phyloP scores from a whole-genome alignment of 2,329 filamentous ascomycete species.

The Berkeleyomyces rouxiae region DNA sequence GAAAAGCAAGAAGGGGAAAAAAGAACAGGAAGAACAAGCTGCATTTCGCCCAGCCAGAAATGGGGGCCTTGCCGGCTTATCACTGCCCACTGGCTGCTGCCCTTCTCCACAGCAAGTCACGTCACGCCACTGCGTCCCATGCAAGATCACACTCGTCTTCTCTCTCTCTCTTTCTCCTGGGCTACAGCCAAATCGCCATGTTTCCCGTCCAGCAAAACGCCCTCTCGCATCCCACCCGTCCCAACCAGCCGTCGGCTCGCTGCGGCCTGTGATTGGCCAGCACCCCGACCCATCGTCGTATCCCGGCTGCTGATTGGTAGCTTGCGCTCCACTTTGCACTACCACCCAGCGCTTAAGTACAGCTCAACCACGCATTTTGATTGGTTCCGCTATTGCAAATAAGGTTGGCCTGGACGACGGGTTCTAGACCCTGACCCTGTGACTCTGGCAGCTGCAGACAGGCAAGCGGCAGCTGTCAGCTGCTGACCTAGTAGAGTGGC shows the following conservation, averaged over 20 bases:
- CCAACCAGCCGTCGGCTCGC: neutral
- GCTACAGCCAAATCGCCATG: too few relatives aligned
- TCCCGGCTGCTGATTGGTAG: constrained; percentile 6
- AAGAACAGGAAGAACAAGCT: neutral
- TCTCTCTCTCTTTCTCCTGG: too few relatives aligned
- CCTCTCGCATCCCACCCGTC: too few relatives aligned
- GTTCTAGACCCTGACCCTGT: too few relatives aligned
- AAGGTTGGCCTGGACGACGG: too few relatives aligned
- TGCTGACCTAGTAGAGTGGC: too few relatives aligned
- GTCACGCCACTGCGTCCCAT: neutral
- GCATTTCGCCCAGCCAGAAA: neutral
- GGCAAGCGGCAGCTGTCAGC: too few relatives aligned
- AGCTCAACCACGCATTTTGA: neutral
- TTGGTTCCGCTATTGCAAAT: neutral
- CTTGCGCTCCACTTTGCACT: constrained; percentile 12
- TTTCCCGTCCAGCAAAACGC: too few relatives aligned
- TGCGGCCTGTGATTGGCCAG: too few relatives aligned
- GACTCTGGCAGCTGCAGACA: too few relatives aligned
- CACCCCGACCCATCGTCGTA: neutral
- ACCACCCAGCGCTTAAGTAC: constrained; percentile 9
- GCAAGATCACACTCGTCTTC: neutral
- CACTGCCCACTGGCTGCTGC: neutral
- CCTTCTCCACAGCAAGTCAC: neutral
- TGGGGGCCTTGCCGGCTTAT: constrained; percentile 8
- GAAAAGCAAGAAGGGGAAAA: neutral